Conservation (phyloP, 139 green algal genomes). For the Desmodesmus armatus region DNA sequence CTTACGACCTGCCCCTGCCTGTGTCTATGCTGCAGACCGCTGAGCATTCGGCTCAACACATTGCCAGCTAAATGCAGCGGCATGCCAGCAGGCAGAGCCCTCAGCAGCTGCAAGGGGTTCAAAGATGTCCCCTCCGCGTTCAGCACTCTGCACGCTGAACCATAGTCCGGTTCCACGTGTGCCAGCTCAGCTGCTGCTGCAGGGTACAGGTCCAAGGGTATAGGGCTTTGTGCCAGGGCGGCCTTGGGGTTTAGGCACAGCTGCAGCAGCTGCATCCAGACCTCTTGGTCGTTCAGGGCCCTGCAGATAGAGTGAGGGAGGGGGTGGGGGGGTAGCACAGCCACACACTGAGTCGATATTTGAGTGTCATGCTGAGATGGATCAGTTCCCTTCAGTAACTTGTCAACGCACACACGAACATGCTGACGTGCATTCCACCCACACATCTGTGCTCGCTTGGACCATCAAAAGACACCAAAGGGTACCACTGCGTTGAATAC, state of each 20-base stretch:
- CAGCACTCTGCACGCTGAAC: constrained; percentile 61
- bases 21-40: constrained; percentile 70
- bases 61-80: constrained; percentile 66
- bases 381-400: no score
- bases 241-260: constrained; percentile 72
- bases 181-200: background rate
- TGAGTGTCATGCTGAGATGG: no score
- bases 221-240: background rate
- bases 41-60: constrained; percentile 72
- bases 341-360: no score
- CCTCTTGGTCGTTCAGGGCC: constrained; percentile 41
- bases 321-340: no score
- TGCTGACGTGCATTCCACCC: no score
- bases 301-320: no score
- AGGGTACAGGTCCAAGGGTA: background rate
- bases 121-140: constrained; percentile 64
- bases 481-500: no score
- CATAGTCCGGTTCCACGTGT: constrained; percentile 64
- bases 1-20: constrained; percentile 59
- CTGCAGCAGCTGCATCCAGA: constrained; percentile 68
- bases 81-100: constrained; percentile 72
- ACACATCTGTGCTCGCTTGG: no score
- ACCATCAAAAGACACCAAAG: no score
- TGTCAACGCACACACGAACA: no score
- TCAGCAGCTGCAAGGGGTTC: constrained; percentile 71